These are phyloP conservation scores for Saturnispora silvae DNA, from an alignment of 805 yeast species.

Conservation along the genomic window DNA sequence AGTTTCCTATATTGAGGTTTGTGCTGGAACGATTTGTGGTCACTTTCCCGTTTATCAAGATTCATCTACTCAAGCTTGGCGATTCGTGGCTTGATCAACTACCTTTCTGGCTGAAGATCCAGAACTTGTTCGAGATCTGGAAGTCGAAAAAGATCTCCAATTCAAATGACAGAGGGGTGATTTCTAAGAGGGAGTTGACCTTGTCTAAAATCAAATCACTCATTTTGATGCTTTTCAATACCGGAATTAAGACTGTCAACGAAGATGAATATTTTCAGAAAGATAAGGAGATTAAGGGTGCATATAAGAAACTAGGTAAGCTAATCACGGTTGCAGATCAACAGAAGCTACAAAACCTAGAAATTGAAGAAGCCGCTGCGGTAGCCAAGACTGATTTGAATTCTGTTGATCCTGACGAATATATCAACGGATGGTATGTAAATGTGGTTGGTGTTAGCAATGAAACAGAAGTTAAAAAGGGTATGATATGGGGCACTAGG, in stretches of 20 bases:
- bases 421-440: conserved; percentile 46
- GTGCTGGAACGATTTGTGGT: conserved; percentile 52
- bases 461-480: conserved; percentile 19
- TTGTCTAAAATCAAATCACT: conserved; percentile 52
- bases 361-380: conserved; percentile 14
- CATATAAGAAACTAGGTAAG: conserved; percentile 31
- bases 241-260: conserved; percentile 54
- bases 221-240: conserved; percentile 58
- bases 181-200: conserved; percentile 58
- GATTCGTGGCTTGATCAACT: conserved; percentile 11
- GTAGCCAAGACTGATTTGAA: conserved; percentile 27
- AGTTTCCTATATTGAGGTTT: conserved; percentile 60
- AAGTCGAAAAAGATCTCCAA: conserved; percentile 61
- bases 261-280: conserved; percentile 41
- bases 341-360: conserved; percentile 5
- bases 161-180: conserved; percentile 64
- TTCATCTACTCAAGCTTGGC: conserved; percentile 26
- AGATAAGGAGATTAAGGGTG: conserved; percentile 25
- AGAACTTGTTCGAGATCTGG: conserved; percentile 72
- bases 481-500: conserved; percentile 16
- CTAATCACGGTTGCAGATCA: conserved; percentile 14
- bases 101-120: conserved; percentile 73
- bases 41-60: conserved; percentile 68
- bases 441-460: conserved; percentile 59
- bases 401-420: conserved; percentile 25